These are phyloP conservation scores for Helianthus tuberosus DNA, from an alignment of 129 eudicot species.

Conservation along the genomic window DNA sequence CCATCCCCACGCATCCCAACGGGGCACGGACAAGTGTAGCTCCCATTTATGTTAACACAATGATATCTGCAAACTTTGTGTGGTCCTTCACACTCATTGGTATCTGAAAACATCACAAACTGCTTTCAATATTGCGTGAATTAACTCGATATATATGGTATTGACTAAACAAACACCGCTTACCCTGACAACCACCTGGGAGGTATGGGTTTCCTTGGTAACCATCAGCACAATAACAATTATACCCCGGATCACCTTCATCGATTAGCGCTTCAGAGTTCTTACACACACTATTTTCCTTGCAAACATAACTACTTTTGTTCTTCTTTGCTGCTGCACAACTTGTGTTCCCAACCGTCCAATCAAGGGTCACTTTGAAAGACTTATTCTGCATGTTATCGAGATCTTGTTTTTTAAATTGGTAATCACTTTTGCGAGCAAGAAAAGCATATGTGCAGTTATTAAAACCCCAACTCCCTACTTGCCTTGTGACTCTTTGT, in stretches of 20 bases:
- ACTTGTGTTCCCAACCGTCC: constrained; percentile 24
- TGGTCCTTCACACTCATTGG: constrained; percentile 21
- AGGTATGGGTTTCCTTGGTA: constrained; percentile 30
- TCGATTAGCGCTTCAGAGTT: background rate
- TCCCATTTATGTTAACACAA: constrained; percentile 26
- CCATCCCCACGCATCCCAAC: constrained; percentile 22
- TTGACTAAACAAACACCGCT: background rate
- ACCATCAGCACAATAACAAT: constrained; percentile 21
- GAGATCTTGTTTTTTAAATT: constrained; percentile 4
- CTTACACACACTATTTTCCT: constrained; percentile 14
- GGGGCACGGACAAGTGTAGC: constrained; percentile 23
- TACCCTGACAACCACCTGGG: constrained; percentile 32
- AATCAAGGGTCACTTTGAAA: constrained; percentile 13
- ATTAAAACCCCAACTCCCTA: constrained; percentile 22
- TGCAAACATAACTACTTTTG: background rate
- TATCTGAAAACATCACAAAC: constrained; percentile 11
- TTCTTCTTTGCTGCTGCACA: constrained; percentile 20
- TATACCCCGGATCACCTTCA: constrained; percentile 15
- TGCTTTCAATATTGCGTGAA: background rate
- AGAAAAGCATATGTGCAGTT: constrained; percentile 32
- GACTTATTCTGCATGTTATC: constrained; percentile 4
- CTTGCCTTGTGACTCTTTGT: constrained; percentile 8
- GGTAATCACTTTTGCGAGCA: constrained; percentile 13
- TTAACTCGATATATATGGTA: too few relatives aligned
- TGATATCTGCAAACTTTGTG: constrained; percentile 9